A percentile compares a stretch with the other conserved stretches of the same genome.
Evolutionary conservation across 2,329 filamentous ascomycete genomes (phyloP).

Genomic region (Dactylellina haptotyla): DNA sequence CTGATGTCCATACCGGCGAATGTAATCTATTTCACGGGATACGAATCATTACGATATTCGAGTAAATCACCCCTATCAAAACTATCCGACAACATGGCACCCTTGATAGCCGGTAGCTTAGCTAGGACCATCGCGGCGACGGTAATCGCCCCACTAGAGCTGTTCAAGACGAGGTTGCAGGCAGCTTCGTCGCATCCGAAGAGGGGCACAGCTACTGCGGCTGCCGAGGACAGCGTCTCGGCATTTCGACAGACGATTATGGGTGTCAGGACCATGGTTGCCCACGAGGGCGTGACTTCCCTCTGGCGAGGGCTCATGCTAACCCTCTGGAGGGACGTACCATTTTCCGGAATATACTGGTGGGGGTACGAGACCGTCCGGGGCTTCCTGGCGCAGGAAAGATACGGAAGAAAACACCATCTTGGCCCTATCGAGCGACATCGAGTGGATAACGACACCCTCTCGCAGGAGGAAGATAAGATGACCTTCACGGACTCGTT

Average conservation of each 20-base stretch:
- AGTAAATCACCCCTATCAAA: slow-evolving; percentile 75
- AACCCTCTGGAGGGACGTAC: slow-evolving; percentile 95
- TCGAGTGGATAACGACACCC: slow-evolving; percentile 67
- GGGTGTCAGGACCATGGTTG: slow-evolving; percentile 82
- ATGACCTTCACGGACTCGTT: slow-evolving; percentile 88
- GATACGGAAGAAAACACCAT: slow-evolving; percentile 45
- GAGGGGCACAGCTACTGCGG: not conserved
- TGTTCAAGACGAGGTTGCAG: slow-evolving; percentile 92
- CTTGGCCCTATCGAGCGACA: slow-evolving; percentile 68
- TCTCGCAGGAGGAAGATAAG: slow-evolving; percentile 42
- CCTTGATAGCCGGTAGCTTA: slow-evolving; percentile 79
- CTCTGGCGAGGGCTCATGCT: slow-evolving; percentile 90
- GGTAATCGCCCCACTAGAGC: slow-evolving; percentile 88
- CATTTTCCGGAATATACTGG: slow-evolving; percentile 98
- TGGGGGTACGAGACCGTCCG: slow-evolving; percentile 91
- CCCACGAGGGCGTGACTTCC: slow-evolving; percentile 77
- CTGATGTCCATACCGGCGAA: slow-evolving; percentile 95
- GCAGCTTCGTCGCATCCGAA: slow-evolving; percentile 69
- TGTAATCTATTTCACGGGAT: slow-evolving; percentile 98
- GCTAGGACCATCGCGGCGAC: slow-evolving; percentile 84
- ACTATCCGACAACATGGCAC: slow-evolving; percentile 76
- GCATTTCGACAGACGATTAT: slow-evolving; percentile 82
- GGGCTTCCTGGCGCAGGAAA: slow-evolving; percentile 62
- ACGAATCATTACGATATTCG: slow-evolving; percentile 89
- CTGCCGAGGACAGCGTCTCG: slow-evolving; percentile 65